Base-by-base conservation (phyloP, 176 grass and related monocot genomes). In the Bonia amplexicaulis region DNA sequence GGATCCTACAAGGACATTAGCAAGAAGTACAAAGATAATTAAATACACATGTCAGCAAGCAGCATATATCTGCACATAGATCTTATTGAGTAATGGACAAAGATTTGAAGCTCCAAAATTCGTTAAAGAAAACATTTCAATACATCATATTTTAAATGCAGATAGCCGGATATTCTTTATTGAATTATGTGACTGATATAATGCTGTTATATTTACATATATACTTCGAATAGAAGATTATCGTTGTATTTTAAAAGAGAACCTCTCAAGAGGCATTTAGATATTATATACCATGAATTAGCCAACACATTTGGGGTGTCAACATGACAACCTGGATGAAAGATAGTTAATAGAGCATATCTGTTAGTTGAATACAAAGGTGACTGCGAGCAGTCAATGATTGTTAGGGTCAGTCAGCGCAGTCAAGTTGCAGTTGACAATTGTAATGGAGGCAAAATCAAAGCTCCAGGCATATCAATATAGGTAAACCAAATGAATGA, bases 1-100 rank as follows among this genome's bases (percentile, higher is more conserved):
- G 29, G 39, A 10, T 74, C 52, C 33, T 89, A 74, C 15, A 61
- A 81, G 33, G 45, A 75, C 61, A 71, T 91, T 31, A 65, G 12
- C 45, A 87, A 19, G 54, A 78, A 62, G 39, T 19, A 31, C 39
- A 84, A 11, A 78, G 11, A 64, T 47, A 26, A 62, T 39, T 40
- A 29, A 64, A 52, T 44, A 84, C 6, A 59, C 23, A 45, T 57
- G 54, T 73, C 15, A 80, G 46, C 10, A 33, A 75, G 48, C 37
- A 81, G 6, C 71, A 65, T 33, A 85, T 42, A 25, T 46, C 48
- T 25, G 27, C 44, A 35, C 25, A 76, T 66, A 20, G 7, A 79
- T 45, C 17, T 19, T 78, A 64, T 55, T 12, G 77, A 31, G 12
- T 29, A 48, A 73, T 51, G 1, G 33, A 51, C 16, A 88, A 73